Evolutionary conservation across 1,284 basidiomycete genomes (phyloP).

Genomic region (Quambalaria eucalypti): DNA sequence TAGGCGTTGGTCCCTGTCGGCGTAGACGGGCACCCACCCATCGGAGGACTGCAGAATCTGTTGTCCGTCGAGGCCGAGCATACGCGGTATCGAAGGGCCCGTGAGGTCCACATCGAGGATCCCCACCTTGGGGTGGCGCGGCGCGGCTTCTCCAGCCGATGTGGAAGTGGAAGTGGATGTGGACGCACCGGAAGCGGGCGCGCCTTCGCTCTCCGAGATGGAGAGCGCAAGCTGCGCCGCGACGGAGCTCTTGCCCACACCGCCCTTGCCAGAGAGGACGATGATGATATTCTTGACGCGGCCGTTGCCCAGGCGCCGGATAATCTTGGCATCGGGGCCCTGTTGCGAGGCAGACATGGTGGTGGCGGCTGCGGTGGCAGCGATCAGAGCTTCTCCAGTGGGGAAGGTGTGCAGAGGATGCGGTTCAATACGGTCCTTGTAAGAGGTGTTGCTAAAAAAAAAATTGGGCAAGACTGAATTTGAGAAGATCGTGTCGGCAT

Average conservation of each 20-base stretch:
- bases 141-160: not conserved
- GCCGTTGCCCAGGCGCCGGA: slow-evolving; percentile 21
- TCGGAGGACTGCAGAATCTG: slow-evolving; percentile 69
- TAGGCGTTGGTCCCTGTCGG: slow-evolving; percentile 52
- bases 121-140: slow-evolving; percentile 59
- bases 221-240: slow-evolving; percentile 85
- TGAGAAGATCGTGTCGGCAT: no score
- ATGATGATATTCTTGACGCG: slow-evolving; percentile 80
- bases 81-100: slow-evolving; percentile 89
- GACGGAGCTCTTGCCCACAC: slow-evolving; percentile 80
- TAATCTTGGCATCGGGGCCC: slow-evolving; percentile 31
- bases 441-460: no score
- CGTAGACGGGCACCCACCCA: slow-evolving; percentile 95
- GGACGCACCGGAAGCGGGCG: slow-evolving; percentile 1
- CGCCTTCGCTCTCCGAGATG: slow-evolving; percentile 17
- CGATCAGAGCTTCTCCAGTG: no score
- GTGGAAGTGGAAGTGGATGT: slow-evolving; percentile 1
- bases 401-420: no score
- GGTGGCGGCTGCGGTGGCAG: no score
- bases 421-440: no score
- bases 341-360: not conserved
- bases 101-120: slow-evolving; percentile 94
- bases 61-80: slow-evolving; percentile 83
- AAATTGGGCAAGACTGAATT: no score
- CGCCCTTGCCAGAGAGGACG: slow-evolving; percentile 91